These are phyloP conservation scores for Sporothrix humicola DNA, from an alignment of 2,329 filamentous ascomycete species.

Conservation along the genomic window DNA sequence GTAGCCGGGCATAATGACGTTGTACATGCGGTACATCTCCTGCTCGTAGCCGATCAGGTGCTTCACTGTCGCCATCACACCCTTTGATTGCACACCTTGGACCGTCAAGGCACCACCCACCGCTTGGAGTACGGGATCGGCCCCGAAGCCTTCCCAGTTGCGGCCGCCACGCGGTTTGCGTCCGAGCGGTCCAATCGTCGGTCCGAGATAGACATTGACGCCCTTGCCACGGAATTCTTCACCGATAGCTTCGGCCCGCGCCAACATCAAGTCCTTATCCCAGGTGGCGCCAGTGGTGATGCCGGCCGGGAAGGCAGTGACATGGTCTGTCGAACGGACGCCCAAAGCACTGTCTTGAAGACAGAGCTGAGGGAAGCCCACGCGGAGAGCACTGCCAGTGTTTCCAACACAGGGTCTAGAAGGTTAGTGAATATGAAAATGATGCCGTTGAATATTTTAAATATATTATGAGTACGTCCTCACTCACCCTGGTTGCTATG, in stretches of 20 bases:
- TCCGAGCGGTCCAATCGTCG: conserved; percentile 73
- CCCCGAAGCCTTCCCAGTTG: conserved; percentile 84
- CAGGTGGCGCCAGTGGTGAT: conserved; percentile 80
- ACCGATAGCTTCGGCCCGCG: conserved; percentile 58
- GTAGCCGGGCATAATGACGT: conserved; percentile 57
- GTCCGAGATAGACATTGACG: conserved; percentile 61
- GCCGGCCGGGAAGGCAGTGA: conserved; percentile 79
- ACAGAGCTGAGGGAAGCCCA: conserved; percentile 72
- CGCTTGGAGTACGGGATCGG: conserved; percentile 75
- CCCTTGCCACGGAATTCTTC: conserved; percentile 73
- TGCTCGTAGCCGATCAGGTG: conserved; percentile 74
- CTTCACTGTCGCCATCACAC: conserved; percentile 60
- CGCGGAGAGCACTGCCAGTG: conserved; percentile 51
- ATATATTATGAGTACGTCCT: background rate
- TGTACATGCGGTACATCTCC: conserved; percentile 63
- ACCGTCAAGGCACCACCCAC: conserved; percentile 67
- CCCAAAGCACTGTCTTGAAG: conserved; percentile 82
- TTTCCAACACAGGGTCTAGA: conserved; percentile 66
- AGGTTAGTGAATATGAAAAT: background rate
- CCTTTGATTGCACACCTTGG: conserved; percentile 59
- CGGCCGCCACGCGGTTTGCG: conserved; percentile 74
- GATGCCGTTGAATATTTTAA: background rate
- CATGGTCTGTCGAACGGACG: conserved; percentile 68
- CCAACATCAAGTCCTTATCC: conserved; percentile 71
- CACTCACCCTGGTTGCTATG: background rate